A percentile compares a stretch with the other conserved stretches of the same genome.
Evolutionary conservation across 2,329 filamentous ascomycete species (phyloP).

Genomic region (Fusarium haematococcum): DNA sequence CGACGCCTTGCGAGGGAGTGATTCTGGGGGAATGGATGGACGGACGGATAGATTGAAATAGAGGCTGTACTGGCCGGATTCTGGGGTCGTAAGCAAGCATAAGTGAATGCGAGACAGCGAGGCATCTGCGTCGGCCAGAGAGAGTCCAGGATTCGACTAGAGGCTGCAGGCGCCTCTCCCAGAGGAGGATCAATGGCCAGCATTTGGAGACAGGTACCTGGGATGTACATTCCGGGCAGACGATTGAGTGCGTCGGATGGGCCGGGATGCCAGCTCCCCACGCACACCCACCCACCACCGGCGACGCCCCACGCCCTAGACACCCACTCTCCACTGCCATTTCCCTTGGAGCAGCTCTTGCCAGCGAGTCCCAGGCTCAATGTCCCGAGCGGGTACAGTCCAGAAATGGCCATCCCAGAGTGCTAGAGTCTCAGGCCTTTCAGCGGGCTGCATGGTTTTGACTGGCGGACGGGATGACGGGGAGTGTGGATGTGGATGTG

Average conservation of each 20-base stretch:
- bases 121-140: neutral
- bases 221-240: constrained; percentile 32
- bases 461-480: constrained; percentile 34
- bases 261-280: constrained; percentile 39
- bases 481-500: constrained; percentile 5
- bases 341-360: constrained; percentile 41
- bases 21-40: neutral
- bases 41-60: neutral
- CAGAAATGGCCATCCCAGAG: constrained; percentile 28
- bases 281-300: constrained; percentile 34
- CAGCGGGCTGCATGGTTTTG: constrained; percentile 20
- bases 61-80: neutral
- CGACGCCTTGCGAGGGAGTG: neutral
- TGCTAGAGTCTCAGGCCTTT: constrained; percentile 34
- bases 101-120: constrained; percentile 11
- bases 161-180: neutral
- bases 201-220: constrained; percentile 18
- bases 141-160: neutral
- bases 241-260: constrained; percentile 40
- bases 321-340: constrained; percentile 45
- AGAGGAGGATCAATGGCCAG: neutral
- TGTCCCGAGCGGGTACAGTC: constrained; percentile 36
- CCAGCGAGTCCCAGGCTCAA: constrained; percentile 35
- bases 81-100: constrained; percentile 11
- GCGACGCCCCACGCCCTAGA: constrained; percentile 40